These are phyloP conservation scores for Phialophora verrucosa DNA, from an alignment of 2,329 filamentous ascomycete genomes.

Conservation along the genomic window DNA sequence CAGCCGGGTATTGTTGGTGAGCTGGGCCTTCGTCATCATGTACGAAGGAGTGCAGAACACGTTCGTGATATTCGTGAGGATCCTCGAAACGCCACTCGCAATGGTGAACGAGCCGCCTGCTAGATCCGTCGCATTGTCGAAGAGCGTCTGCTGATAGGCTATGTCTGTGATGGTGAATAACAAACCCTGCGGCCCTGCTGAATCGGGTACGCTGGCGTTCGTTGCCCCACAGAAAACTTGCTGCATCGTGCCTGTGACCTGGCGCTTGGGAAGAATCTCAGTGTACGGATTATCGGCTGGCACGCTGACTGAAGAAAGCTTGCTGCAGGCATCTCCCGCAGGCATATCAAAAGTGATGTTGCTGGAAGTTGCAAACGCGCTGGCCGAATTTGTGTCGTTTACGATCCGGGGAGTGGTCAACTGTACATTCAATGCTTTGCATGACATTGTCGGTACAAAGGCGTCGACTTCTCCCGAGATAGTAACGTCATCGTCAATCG, in stretches of 20 bases:
- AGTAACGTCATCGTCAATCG: slow-evolving; percentile 23
- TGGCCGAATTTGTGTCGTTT: slow-evolving; percentile 31
- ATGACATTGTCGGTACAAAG: slow-evolving; percentile 37
- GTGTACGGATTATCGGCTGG: slow-evolving; percentile 36
- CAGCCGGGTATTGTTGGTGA: slow-evolving; percentile 36
- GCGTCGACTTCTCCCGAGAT: slow-evolving; percentile 33
- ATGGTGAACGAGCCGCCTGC: slow-evolving; percentile 36
- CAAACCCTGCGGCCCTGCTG: slow-evolving; percentile 29
- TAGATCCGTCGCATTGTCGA: slow-evolving; percentile 34
- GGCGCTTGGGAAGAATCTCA: slow-evolving; percentile 32
- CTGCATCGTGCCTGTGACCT: slow-evolving; percentile 35
- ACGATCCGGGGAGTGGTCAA: slow-evolving; percentile 30
- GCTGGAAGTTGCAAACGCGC: slow-evolving; percentile 31
- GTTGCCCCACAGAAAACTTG: slow-evolving; percentile 31
- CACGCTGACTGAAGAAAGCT: slow-evolving; percentile 30
- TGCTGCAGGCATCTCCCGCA: slow-evolving; percentile 31
- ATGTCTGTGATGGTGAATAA: slow-evolving; percentile 37
- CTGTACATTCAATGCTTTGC: slow-evolving; percentile 31
- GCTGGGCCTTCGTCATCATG: slow-evolving; percentile 33
- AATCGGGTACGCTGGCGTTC: slow-evolving; percentile 21
- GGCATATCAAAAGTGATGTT: slow-evolving; percentile 36
- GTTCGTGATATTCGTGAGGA: slow-evolving; percentile 33
- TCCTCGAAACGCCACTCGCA: slow-evolving; percentile 35
- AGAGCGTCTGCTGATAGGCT: slow-evolving; percentile 33
- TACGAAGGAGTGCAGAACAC: slow-evolving; percentile 38